These are phyloP conservation scores for Suillus weaverae DNA, from an alignment of 768 basidiomycete species.

Conservation along the genomic window DNA sequence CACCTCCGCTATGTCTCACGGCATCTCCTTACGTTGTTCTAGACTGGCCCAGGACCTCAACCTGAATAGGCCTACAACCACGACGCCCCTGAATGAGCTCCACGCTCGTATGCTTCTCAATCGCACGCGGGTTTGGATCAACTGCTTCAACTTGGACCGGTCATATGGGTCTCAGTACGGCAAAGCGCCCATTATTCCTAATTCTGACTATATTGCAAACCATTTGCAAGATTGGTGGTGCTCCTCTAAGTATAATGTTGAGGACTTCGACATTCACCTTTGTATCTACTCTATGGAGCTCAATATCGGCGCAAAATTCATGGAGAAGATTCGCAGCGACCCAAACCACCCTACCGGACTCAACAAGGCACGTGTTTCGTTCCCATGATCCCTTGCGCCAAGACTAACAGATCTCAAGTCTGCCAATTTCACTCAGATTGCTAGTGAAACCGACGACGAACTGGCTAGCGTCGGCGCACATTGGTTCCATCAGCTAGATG, in stretches of 20 bases:
- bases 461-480: conserved; percentile 52
- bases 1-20: background rate
- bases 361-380: conserved; percentile 53
- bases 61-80: conserved; percentile 73
- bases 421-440: conserved; percentile 62
- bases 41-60: conserved; percentile 91
- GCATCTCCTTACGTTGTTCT: conserved; percentile 11
- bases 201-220: conserved; percentile 73
- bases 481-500: conserved; percentile 56
- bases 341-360: conserved; percentile 72
- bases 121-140: conserved; percentile 87
- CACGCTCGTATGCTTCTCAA: conserved; percentile 87
- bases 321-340: conserved; percentile 67
- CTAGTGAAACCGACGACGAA: conserved; percentile 68
- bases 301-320: conserved; percentile 60
- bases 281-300: conserved; percentile 78
- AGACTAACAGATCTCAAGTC: conserved; percentile 38
- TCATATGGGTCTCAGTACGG: conserved; percentile 89
- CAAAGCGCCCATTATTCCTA: conserved; percentile 76
- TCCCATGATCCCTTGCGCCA: background rate
- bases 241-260: conserved; percentile 64
- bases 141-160: conserved; percentile 88
- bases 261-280: conserved; percentile 77
- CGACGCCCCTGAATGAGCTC: conserved; percentile 74
- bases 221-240: conserved; percentile 73